Conservation (phyloP, 202 grass and related monocot genomes). For the Musa balbisiana region DNA sequence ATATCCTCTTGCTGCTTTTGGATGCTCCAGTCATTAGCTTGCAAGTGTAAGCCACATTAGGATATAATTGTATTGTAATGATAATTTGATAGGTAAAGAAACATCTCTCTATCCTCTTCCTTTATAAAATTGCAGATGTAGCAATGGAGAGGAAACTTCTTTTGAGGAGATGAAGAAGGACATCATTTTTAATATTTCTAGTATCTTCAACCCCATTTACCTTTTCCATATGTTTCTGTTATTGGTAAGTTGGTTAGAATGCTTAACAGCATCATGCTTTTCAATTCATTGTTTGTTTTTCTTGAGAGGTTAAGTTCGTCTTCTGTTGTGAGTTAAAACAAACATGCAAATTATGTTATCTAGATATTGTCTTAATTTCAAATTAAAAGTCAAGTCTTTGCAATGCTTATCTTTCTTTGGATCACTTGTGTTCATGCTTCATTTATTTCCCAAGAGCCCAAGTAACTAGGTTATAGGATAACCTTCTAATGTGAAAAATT, state of each 20-base stretch:
- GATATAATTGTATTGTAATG: constrained; percentile 16
- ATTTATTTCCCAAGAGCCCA: too few species aligned
- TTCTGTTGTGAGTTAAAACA: too few species aligned
- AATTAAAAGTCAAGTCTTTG: too few species aligned
- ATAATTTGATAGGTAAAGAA: constrained; percentile 7
- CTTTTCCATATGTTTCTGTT: constrained; percentile 73
- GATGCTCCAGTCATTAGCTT: constrained; percentile 48
- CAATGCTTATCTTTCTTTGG: too few species aligned
- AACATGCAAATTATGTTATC: neutral
- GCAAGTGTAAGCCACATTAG: constrained; percentile 47
- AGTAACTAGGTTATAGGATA: too few species aligned
- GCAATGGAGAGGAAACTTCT: constrained; percentile 24
- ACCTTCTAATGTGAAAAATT: too few species aligned
- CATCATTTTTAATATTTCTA: constrained; percentile 39
- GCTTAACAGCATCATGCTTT: too few species aligned
- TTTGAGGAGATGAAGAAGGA: constrained; percentile 36
- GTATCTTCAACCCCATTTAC: constrained; percentile 69
- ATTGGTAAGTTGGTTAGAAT: constrained; percentile 45
- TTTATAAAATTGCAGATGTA: constrained; percentile 38
- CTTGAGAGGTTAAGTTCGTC: neutral
- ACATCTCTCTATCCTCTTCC: constrained; percentile 12
- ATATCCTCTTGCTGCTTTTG: constrained; percentile 64
- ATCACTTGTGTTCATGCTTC: too few species aligned
- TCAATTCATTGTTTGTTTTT: neutral
- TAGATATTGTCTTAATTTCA: neutral